Evolutionary conservation across 2,329 filamentous ascomycete genomes (phyloP), one percentile per base, ranked within the genome.

Genomic region (Orbilia ellipsospora): DNA sequence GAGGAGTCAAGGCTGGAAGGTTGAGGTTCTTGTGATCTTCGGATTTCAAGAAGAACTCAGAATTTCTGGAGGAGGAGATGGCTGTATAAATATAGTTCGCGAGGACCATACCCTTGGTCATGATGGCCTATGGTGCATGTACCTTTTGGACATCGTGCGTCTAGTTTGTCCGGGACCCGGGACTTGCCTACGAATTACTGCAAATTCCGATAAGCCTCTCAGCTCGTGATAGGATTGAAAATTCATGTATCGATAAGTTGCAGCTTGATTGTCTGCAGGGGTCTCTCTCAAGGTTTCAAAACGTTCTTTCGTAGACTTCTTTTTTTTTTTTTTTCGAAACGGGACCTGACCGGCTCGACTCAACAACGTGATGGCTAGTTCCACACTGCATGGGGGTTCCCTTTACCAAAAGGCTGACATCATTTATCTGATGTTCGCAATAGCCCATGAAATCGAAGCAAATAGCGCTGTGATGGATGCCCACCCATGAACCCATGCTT

Each of bases 201-300:
- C 26, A 68, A 45, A 61, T 18, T 55, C 52, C 70, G 70, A 74
- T 74, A 74, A 74, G 70, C 63, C 63, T 51, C 63, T 16, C 31
- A 36, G 31, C 45, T 61, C 56, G 20, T 57, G 56, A 60, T 54
- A 61, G 61, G 55, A 59, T 42, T 50, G 45, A 28, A 51, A 10
- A 23, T 48, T n/a, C 44, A 31, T 15, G 70, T 63, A 61, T 52
- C 59, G 63, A 69, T 61, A 44, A 40, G 56, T 69, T 65, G 63
- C 72, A 75, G 64, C 59, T 75, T 69, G 72, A 65, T 75, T 69
- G 64, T 69, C 72, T 75, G 72, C 72, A 69, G 72, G 72, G 72
- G 72, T 15, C 56, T 56, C 69, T 64, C 50, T 62, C 52, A 42
- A 36, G 60, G 64, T 68, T 68, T 75, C 72, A 69, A 75, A 42